A percentile compares a stretch with the other conserved stretches of the same genome.
Conservation (phyloP, 2,329 filamentous ascomycete species). For the Monilinia fructicola region DNA sequence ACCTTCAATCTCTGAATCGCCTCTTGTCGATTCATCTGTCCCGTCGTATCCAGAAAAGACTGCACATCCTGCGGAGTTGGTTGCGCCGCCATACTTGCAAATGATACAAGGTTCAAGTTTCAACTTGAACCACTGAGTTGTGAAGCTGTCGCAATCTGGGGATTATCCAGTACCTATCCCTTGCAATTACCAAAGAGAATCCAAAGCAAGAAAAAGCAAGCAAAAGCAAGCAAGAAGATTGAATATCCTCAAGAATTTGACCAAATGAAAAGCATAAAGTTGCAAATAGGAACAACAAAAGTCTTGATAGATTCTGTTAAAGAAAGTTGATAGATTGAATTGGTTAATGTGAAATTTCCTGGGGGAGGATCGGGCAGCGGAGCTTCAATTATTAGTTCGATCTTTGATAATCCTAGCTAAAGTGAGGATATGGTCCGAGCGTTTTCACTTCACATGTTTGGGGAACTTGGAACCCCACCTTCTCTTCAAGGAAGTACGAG, state of each 20-base stretch:
- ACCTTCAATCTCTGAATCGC: slow-evolving; percentile 22
- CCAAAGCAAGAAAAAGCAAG: slow-evolving; percentile 13
- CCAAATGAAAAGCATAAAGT: neutral
- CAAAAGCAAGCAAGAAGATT: neutral
- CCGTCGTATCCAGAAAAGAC: slow-evolving; percentile 19
- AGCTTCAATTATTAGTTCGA: neutral
- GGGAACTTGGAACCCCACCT: neutral
- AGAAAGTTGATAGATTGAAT: slow-evolving; percentile 5
- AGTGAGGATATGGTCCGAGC: neutral
- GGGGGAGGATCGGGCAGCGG: slow-evolving; percentile 6
- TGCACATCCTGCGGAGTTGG: slow-evolving; percentile 23
- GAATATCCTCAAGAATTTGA: neutral
- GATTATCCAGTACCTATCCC: neutral
- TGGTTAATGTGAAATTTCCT: neutral
- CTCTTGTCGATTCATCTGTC: slow-evolving; percentile 19
- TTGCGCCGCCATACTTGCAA: slow-evolving; percentile 17
- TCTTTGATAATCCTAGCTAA: slow-evolving; percentile 7
- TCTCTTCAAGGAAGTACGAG: neutral
- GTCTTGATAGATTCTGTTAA: neutral
- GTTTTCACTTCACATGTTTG: neutral
- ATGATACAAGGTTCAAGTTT: neutral
- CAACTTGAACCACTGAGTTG: neutral
- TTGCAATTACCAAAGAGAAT: slow-evolving; percentile 1
- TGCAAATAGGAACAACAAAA: neutral
- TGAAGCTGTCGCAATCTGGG: neutral